Evolutionary conservation across 176 grass and related monocot genomes (phyloP).

Genomic region (Chrysopogon serrulatus): DNA sequence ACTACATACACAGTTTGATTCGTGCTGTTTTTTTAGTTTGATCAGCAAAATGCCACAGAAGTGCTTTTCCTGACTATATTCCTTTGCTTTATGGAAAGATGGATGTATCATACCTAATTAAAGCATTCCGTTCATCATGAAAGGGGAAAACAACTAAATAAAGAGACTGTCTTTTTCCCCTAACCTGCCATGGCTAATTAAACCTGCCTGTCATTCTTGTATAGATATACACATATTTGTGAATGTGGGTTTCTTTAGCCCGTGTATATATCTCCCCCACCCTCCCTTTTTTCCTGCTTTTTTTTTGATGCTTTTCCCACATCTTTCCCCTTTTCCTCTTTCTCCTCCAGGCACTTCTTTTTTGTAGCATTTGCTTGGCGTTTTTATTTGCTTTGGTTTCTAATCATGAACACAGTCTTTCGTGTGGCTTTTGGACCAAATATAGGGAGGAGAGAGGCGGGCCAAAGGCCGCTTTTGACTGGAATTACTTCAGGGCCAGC

Average conservation of each 20-base stretch:
- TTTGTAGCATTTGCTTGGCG: slow-evolving; percentile 40
- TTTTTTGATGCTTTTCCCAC: slow-evolving; percentile 31
- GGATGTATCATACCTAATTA: slow-evolving; percentile 30
- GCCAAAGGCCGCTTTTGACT: slow-evolving; percentile 42
- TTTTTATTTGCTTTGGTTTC: slow-evolving; percentile 41
- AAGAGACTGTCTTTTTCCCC: background rate
- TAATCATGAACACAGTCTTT: slow-evolving; percentile 53
- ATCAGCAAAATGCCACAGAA: slow-evolving; percentile 39
- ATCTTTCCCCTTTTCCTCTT: slow-evolving; percentile 8
- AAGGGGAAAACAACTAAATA: slow-evolving; percentile 9
- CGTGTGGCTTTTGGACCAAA: slow-evolving; percentile 53
- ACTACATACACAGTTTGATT: background rate
- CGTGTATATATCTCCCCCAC: background rate
- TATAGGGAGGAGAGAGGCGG: slow-evolving; percentile 1
- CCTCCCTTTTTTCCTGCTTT: background rate
- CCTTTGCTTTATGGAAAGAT: slow-evolving; percentile 40
- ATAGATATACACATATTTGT: background rate
- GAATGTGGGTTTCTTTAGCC: background rate
- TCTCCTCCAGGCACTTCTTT: slow-evolving; percentile 55
- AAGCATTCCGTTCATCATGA: slow-evolving; percentile 30
- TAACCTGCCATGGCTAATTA: slow-evolving; percentile 1
- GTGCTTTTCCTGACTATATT: slow-evolving; percentile 42
- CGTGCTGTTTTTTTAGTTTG: background rate
- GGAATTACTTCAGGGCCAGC: background rate
- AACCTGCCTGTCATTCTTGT: background rate